phyloP scores from a whole-genome alignment of 805 yeast genomes.

The Candida tammaniensis region DNA sequence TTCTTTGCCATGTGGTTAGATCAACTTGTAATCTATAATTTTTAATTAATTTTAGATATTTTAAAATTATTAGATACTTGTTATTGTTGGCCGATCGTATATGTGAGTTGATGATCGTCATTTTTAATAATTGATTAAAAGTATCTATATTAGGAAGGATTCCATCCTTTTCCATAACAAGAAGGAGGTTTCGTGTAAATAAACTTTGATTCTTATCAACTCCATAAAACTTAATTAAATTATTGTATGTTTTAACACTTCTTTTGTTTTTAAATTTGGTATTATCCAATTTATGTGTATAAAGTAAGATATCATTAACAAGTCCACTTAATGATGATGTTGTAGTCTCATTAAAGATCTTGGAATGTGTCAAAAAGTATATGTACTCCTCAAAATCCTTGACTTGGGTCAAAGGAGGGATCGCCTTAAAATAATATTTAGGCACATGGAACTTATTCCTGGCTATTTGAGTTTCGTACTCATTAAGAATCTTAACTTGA shows the following conservation, averaged over 20 bases:
- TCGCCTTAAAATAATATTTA: constrained; percentile 25
- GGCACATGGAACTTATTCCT: constrained; percentile 16
- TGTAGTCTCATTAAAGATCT: constrained; percentile 28
- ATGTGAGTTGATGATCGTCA: constrained; percentile 28
- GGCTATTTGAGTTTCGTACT: constrained; percentile 10
- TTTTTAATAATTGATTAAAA: constrained; percentile 33
- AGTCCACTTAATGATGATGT: constrained; percentile 34
- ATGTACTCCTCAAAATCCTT: constrained; percentile 34
- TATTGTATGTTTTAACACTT: constrained; percentile 36
- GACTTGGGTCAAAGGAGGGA: constrained; percentile 31
- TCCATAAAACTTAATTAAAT: constrained; percentile 40
- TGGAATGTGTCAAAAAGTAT: constrained; percentile 33
- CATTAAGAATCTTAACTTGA: constrained; percentile 12
- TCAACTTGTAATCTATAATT: constrained; percentile 24
- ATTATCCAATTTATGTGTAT: constrained; percentile 37
- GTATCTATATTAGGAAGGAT: constrained; percentile 39
- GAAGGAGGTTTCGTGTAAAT: constrained; percentile 36
- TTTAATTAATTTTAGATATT: constrained; percentile 28
- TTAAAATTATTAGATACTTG: constrained; percentile 24
- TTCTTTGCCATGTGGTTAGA: constrained; percentile 33
- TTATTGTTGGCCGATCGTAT: constrained; percentile 33
- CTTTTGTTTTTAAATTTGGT: constrained; percentile 26
- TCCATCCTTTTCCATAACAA: constrained; percentile 42
- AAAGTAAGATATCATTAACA: constrained; percentile 34
- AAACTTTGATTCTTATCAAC: constrained; percentile 36